Percentiles rank a stretch among this genome's conserved stretches.
Evolutionary conservation across 2,329 filamentous ascomycete species (phyloP).

Genomic region (Stagonosporopsis rhizophila): DNA sequence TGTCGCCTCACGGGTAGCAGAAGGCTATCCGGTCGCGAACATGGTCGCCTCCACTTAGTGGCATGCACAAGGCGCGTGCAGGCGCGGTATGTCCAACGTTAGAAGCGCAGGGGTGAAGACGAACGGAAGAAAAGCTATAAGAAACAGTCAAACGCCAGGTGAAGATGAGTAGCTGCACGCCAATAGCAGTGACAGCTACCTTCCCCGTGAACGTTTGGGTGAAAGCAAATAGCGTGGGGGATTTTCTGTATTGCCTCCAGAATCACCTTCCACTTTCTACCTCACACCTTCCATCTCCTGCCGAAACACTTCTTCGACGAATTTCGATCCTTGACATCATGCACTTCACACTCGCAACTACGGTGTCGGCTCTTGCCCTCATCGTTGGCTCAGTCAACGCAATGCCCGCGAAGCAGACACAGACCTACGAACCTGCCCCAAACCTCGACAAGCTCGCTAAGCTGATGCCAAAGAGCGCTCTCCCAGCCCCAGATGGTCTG

Average conservation of each 20-base stretch:
- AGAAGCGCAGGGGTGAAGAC: slow-evolving; percentile 28
- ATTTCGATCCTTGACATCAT: slow-evolving; percentile 27
- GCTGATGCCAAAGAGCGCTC: slow-evolving; percentile 39
- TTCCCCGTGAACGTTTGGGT: slow-evolving; percentile 17
- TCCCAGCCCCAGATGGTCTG: slow-evolving; percentile 37
- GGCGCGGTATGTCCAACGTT: slow-evolving; percentile 40
- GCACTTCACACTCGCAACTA: slow-evolving; percentile 38
- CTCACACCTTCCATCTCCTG: neutral
- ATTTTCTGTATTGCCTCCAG: slow-evolving; percentile 5
- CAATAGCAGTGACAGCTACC: slow-evolving; percentile 28
- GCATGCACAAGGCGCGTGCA: slow-evolving; percentile 41
- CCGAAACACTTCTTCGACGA: neutral
- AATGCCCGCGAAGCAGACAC: slow-evolving; percentile 19
- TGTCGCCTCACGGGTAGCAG: slow-evolving; percentile 27
- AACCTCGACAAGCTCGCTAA: slow-evolving; percentile 36
- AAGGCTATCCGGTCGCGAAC: slow-evolving; percentile 23
- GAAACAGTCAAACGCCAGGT: slow-evolving; percentile 35
- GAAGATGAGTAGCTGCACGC: slow-evolving; percentile 12
- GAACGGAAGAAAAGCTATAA: slow-evolving; percentile 34
- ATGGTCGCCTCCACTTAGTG: slow-evolving; percentile 31
- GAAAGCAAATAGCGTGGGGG: slow-evolving; percentile 4
- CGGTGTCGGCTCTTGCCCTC: slow-evolving; percentile 29
- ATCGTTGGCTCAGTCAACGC: slow-evolving; percentile 29
- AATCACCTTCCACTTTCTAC: neutral
- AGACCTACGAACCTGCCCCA: slow-evolving; percentile 23